Evolutionary conservation across 805 yeast species (phyloP).

Genomic region (Monosporozyma aerobia): DNA sequence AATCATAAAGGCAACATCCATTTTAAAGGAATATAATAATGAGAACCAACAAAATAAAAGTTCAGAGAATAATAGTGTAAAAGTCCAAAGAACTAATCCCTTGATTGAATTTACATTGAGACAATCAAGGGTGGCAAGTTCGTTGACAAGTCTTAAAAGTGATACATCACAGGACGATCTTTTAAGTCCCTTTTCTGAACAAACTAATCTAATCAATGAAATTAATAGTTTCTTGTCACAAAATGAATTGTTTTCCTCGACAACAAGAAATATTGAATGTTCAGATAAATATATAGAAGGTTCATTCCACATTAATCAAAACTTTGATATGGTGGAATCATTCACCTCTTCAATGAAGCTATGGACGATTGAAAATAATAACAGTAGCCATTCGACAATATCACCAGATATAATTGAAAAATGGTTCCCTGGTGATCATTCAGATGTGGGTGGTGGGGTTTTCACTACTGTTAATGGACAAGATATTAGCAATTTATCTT

Average conservation of each 20-base stretch:
- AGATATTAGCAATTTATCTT: constrained; percentile 44
- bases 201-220: neutral
- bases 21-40: neutral
- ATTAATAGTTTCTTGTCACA: constrained; percentile 2
- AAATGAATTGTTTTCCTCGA: neutral
- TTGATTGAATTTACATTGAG: constrained; percentile 3
- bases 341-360: neutral
- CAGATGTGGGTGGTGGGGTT: neutral
- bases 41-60: neutral
- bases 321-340: neutral
- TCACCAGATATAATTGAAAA: neutral
- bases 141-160: neutral
- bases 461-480: constrained; percentile 34
- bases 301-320: neutral
- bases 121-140: neutral
- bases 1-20: neutral
- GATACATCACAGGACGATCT: neutral
- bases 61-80: neutral
- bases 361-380: neutral
- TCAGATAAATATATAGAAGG: constrained; percentile 8
- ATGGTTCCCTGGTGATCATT: neutral
- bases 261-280: constrained; percentile 1
- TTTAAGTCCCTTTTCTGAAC: neutral
- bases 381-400: neutral
- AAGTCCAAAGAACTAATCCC: neutral